Conservation (phyloP, 139 green algal genomes). For the Micractinium sp. region DNA sequence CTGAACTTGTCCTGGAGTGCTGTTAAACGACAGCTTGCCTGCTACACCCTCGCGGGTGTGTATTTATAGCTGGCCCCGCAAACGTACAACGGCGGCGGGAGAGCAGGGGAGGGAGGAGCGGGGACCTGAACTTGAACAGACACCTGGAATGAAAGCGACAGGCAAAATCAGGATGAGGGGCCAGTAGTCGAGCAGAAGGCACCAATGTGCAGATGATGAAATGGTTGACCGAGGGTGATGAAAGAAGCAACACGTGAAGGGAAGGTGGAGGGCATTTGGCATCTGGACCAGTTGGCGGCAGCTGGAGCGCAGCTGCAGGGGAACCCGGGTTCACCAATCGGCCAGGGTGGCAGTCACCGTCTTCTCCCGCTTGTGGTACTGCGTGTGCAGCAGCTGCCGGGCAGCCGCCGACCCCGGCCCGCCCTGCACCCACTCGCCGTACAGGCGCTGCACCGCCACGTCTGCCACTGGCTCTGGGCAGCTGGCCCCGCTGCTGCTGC, state of each 20-base stretch:
- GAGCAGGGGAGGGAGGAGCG: neutral
- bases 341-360: constrained; percentile 46
- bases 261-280: too few relatives aligned
- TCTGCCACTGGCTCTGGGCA: constrained; percentile 1
- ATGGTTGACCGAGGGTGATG: neutral
- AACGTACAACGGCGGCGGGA: too few relatives aligned
- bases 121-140: neutral
- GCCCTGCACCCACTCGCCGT: constrained; percentile 49
- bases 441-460: constrained; percentile 60
- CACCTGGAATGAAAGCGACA: neutral
- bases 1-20: too few relatives aligned
- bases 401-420: constrained; percentile 44
- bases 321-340: constrained; percentile 54
- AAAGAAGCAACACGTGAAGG: neutral
- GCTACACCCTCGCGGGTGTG: too few relatives aligned
- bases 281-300: neutral
- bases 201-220: neutral
- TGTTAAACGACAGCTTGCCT: too few relatives aligned
- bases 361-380: constrained; percentile 77
- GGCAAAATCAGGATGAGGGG: neutral
- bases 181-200: neutral
- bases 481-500: neutral
- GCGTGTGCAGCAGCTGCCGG: constrained; percentile 72
- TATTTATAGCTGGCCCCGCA: too few relatives aligned
- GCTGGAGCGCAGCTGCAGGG: too few relatives aligned